phyloP scores from a whole-genome alignment of 768 basidiomycete genomes.

The Leccinum boreale region DNA sequence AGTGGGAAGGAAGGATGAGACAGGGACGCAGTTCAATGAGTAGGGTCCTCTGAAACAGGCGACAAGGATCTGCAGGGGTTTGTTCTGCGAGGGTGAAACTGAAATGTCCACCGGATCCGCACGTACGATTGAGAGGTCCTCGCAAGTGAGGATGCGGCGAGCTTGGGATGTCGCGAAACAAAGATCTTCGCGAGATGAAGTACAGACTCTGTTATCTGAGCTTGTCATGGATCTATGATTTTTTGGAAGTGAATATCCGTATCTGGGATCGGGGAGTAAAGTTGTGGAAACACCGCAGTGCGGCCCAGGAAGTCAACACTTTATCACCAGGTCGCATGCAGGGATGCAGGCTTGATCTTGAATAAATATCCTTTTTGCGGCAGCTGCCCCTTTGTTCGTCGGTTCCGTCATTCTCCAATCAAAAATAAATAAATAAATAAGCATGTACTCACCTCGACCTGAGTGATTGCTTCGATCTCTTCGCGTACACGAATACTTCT shows the following conservation, averaged over 20 bases:
- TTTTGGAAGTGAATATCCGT: constrained; percentile 12
- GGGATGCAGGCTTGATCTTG: neutral
- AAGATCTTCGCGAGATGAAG: constrained; percentile 19
- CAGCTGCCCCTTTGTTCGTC: neutral
- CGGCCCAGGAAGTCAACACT: neutral
- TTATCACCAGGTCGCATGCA: constrained; percentile 9
- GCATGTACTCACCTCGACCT: neutral
- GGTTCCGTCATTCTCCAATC: neutral
- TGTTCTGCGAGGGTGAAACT: constrained; percentile 10
- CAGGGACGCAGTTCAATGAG: constrained; percentile 12
- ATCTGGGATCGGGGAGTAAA: constrained; percentile 13
- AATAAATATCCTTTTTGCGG: neutral
- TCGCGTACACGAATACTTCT: constrained; percentile 24
- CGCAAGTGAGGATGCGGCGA: constrained; percentile 12
- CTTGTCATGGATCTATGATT: constrained; percentile 6
- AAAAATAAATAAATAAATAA: neutral
- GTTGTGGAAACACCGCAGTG: neutral
- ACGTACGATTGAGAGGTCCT: constrained; percentile 16
- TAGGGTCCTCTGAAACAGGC: constrained; percentile 17
- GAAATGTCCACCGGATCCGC: constrained; percentile 11
- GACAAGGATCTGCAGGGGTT: constrained; percentile 21
- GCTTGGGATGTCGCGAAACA: constrained; percentile 1
- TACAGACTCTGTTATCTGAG: neutral
- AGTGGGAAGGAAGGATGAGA: constrained; percentile 13
- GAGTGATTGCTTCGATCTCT: constrained; percentile 11